Evolutionary conservation across 768 basidiomycete genomes (phyloP).

Genomic region (Hortiboletus campestris): DNA sequence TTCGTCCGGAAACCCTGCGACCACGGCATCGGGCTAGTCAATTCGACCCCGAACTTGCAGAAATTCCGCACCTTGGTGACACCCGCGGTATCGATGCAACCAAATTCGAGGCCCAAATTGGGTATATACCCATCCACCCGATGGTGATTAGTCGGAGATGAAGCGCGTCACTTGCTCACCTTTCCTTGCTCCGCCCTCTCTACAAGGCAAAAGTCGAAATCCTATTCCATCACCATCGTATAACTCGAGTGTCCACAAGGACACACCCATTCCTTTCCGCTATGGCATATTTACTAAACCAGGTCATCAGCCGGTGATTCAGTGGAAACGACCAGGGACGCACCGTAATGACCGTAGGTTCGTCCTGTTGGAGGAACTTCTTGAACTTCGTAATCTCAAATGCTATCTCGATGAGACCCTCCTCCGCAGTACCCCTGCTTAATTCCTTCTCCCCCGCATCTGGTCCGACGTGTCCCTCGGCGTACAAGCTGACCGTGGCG

Average conservation of each 20-base stretch:
- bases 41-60: neutral
- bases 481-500: slow-evolving; percentile 94
- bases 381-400: slow-evolving; percentile 80
- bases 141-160: slow-evolving; percentile 12
- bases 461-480: slow-evolving; percentile 84
- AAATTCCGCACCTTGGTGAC: neutral
- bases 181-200: neutral
- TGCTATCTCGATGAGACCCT: slow-evolving; percentile 95
- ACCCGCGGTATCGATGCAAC: neutral
- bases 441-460: slow-evolving; percentile 69
- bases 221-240: slow-evolving; percentile 19
- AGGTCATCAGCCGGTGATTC: slow-evolving; percentile 1
- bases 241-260: slow-evolving; percentile 7
- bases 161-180: neutral
- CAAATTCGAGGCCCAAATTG: neutral
- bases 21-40: neutral
- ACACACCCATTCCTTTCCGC: neutral
- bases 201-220: neutral
- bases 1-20: neutral
- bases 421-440: slow-evolving; percentile 76
- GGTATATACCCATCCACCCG: neutral
- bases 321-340: slow-evolving; percentile 26
- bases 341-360: slow-evolving; percentile 97
- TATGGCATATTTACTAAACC: slow-evolving; percentile 15
- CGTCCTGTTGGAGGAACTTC: slow-evolving; percentile 79